phyloP scores from a whole-genome alignment of 169 alveolate species.

The Cryptosporidium viatorum region DNA sequence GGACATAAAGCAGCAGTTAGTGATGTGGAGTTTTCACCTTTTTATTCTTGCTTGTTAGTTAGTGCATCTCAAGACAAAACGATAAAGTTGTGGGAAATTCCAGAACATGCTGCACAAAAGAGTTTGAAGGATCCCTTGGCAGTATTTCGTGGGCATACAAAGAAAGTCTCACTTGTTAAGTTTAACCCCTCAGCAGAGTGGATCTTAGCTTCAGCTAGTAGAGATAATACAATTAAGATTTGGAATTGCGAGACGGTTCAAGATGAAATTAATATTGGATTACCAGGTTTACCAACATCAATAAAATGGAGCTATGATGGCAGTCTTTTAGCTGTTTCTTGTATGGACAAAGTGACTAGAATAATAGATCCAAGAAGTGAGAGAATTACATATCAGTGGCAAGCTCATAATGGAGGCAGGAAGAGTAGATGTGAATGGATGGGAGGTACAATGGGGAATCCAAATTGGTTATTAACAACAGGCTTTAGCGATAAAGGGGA shows the following conservation, averaged over 20 bases:
- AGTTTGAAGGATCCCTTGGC: conserved; percentile 70
- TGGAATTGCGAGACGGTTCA: conserved; percentile 88
- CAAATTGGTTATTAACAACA: conserved; percentile 67
- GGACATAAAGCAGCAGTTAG: conserved; percentile 72
- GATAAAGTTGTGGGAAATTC: conserved; percentile 84
- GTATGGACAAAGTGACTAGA: conserved; percentile 67
- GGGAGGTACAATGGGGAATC: conserved; percentile 74
- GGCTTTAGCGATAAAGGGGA: conserved; percentile 74
- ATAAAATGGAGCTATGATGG: conserved; percentile 73
- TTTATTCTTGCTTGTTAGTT: conserved; percentile 78
- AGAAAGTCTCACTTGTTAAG: conserved; percentile 81
- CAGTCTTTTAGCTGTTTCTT: conserved; percentile 57
- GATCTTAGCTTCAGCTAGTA: conserved; percentile 86
- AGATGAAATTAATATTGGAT: conserved; percentile 66
- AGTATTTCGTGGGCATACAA: conserved; percentile 83
- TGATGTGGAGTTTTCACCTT: conserved; percentile 72
- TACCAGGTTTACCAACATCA: conserved; percentile 64
- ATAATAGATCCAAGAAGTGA: conserved; percentile 72
- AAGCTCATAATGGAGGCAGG: conserved; percentile 52
- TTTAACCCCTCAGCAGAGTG: conserved; percentile 84
- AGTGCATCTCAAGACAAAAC: conserved; percentile 89
- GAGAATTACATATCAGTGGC: conserved; percentile 72
- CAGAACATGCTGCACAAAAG: conserved; percentile 75
- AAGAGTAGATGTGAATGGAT: conserved; percentile 75
- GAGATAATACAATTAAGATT: conserved; percentile 89